Base-by-base conservation (phyloP, 345 rosid species). In the Geranium brycei region DNA sequence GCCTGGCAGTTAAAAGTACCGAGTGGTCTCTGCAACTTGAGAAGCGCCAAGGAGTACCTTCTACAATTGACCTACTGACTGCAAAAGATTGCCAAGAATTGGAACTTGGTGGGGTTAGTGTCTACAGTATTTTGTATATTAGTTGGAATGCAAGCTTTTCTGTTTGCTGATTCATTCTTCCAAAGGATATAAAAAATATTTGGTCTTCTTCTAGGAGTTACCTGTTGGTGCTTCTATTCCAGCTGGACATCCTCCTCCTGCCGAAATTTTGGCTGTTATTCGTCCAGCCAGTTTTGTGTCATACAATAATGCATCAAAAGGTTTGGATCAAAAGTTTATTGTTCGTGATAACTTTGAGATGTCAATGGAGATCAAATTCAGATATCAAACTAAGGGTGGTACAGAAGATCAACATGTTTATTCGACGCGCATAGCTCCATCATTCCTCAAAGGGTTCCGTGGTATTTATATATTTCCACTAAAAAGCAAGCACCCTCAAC, bases 401-500 rank as follows among this genome's bases (percentile, higher is more conserved):
- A 41, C 47, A 76, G 81, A 67, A 47, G 70, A 4, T 40, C 57
- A 18, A 2, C 67, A 58, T 23, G 7, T 81, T 17, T 75, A 60
- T 67, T 72, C 86, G 4, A 19, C 47, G 19, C 68, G 71, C 0
- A 11, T 69, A 55, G 8, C 70, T 68, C 80, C 92, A 60, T 70
- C 88, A 30, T 69, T 79, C 8, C 63, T 17, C 59, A 74, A 77
- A 63, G 85, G 88, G 19, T 32, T 73, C 56, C 58, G 69, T 65
- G 92, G 96, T 65, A 72, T 86, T 32, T 89, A 89, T 75, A 73
- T 81, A 61, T 86, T 86, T 73, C 18, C 79, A 17, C 58, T 83
- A 35, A 73, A 81, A 35, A 30, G 64, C 72, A 81, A 66, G 66
- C 16, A 58, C 51, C 78, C 76, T 0, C 5, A 70, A 19, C 76